Percentiles rank a stretch among this genome's conserved stretches.
Evolutionary conservation across 225 moss, liverwort and hornwort genomes (phyloP).

Genomic region (Takakia lepidozioides): DNA sequence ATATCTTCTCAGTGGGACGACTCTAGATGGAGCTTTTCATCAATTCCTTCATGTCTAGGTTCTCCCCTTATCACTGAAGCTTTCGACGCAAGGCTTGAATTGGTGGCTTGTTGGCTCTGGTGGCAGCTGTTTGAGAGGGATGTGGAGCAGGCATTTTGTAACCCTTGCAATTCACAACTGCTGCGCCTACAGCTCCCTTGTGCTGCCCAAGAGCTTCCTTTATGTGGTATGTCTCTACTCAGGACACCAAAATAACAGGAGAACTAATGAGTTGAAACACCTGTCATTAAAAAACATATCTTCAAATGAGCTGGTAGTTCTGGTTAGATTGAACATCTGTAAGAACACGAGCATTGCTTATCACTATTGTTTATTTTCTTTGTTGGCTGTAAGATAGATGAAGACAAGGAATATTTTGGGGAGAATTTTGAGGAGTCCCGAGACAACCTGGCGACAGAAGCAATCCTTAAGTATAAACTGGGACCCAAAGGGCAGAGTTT

Average conservation of each 20-base stretch:
- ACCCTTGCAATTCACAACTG: constrained; percentile 49
- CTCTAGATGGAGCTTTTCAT: too few relatives aligned
- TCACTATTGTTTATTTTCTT: not conserved
- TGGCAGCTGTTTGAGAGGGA: constrained; percentile 52
- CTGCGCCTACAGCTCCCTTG: constrained; percentile 54
- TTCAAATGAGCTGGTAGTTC: too few relatives aligned
- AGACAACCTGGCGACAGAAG: constrained; percentile 42
- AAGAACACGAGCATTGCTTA: too few relatives aligned
- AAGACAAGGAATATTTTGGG: constrained; percentile 50
- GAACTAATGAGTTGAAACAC: too few relatives aligned
- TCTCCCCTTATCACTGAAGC: too few relatives aligned
- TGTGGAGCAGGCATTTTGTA: constrained; percentile 58
- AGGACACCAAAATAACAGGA: too few relatives aligned
- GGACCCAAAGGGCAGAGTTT: constrained; percentile 26
- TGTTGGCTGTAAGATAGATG: constrained; percentile 6
- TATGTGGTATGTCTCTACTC: constrained; percentile 39
- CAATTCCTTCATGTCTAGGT: too few relatives aligned
- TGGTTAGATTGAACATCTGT: too few relatives aligned
- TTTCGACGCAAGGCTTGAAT: not conserved
- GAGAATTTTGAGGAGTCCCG: constrained; percentile 25
- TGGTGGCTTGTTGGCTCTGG: not conserved
- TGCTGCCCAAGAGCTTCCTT: constrained; percentile 52
- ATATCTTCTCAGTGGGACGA: too few relatives aligned
- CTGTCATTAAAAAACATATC: too few relatives aligned
- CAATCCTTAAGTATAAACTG: constrained; percentile 40